Evolutionary conservation across 345 rosid species (phyloP).

Genomic region (Eucalyptus marginata): DNA sequence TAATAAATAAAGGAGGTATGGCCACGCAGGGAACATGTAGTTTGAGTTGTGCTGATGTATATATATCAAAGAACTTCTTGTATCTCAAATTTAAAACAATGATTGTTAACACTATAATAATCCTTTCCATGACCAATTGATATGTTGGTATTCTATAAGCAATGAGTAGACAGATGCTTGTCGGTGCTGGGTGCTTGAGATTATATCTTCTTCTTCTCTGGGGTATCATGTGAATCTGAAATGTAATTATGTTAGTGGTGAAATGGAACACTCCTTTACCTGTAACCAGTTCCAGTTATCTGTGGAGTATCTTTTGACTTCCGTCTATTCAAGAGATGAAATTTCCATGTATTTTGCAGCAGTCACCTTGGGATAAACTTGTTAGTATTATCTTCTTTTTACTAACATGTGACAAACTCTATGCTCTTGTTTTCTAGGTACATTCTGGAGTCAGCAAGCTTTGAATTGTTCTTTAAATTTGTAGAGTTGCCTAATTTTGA

Average conservation of each 20-base stretch:
- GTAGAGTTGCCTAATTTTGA: slow-evolving; percentile 92
- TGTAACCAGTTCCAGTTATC: not conserved
- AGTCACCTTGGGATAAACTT: not conserved
- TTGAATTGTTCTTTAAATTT: slow-evolving; percentile 89
- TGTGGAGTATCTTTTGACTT: not conserved
- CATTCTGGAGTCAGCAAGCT: slow-evolving; percentile 88
- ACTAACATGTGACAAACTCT: not conserved
- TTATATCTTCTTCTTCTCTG: not conserved
- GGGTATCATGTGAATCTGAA: not conserved
- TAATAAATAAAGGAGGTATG: not conserved
- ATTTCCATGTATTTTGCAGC: not conserved
- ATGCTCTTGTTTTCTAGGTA: slow-evolving; percentile 38
- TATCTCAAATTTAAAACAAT: not conserved
- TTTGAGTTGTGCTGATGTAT: not conserved
- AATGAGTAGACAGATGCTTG: not conserved
- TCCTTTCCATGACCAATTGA: not conserved
- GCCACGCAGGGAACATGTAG: not conserved
- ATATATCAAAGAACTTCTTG: not conserved
- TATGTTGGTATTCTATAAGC: not conserved
- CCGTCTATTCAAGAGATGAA: not conserved
- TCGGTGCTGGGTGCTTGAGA: not conserved
- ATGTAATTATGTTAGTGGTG: not conserved
- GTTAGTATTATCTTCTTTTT: not conserved
- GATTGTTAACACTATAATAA: not conserved
- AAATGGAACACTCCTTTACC: not conserved